Conservation (phyloP, 2,329 filamentous ascomycete genomes). For the Plectosphaerella plurivora region DNA sequence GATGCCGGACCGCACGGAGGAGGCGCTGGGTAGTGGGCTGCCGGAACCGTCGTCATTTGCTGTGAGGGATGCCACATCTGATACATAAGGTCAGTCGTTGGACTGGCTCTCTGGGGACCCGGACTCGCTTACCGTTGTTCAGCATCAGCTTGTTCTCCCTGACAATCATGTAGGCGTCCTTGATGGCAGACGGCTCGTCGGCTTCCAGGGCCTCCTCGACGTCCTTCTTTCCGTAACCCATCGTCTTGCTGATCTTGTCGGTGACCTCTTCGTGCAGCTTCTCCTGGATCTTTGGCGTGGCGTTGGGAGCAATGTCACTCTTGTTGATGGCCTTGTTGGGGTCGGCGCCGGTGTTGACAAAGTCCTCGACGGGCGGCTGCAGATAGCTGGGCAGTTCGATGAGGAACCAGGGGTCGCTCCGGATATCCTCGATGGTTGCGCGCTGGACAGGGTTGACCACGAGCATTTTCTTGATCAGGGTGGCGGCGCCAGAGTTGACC, state of each 20-base stretch:
- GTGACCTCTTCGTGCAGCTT: constrained; percentile 90
- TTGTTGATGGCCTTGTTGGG: constrained; percentile 87
- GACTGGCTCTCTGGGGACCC: not conserved
- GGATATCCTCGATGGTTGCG: constrained; percentile 90
- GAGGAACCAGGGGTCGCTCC: constrained; percentile 89
- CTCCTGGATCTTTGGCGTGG: constrained; percentile 74
- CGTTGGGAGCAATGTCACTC: constrained; percentile 73
- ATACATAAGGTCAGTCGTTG: constrained; percentile 13
- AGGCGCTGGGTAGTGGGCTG: constrained; percentile 50
- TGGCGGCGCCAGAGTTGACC: constrained; percentile 77
- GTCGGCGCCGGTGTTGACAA: constrained; percentile 89
- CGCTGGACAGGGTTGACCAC: constrained; percentile 93
- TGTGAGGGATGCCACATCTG: constrained; percentile 19
- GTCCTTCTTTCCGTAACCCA: constrained; percentile 94
- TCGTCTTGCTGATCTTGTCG: constrained; percentile 92
- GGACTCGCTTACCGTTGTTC: constrained; percentile 69
- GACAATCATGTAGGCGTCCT: constrained; percentile 97
- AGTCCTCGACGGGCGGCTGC: constrained; percentile 82
- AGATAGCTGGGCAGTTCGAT: constrained; percentile 84
- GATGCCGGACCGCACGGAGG: constrained; percentile 48
- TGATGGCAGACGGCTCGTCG: constrained; percentile 94
- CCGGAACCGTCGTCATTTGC: constrained; percentile 29
- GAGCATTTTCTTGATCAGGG: constrained; percentile 86
- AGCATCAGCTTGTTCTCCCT: constrained; percentile 98
- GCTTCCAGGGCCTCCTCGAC: constrained; percentile 91